Percentiles rank a stretch among this genome's conserved stretches.
Evolutionary conservation across 306 rosid species (phyloP).

Genomic region (Glycine latifolia): DNA sequence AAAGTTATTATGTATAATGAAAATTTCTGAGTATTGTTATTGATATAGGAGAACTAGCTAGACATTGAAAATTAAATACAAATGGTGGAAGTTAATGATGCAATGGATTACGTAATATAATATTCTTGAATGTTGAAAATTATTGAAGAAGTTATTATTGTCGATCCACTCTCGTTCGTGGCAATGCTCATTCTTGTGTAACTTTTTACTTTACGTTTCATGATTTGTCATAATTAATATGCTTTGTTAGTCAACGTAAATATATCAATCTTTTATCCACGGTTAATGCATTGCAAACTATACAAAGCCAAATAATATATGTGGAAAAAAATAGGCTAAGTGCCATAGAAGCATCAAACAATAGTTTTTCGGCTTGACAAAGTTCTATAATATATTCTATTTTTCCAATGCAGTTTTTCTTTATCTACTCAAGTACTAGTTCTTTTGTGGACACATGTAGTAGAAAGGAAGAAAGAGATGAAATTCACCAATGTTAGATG

Average conservation of each 20-base stretch:
- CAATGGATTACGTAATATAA: background rate
- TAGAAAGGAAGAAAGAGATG: background rate
- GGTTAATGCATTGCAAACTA: background rate
- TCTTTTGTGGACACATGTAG: background rate
- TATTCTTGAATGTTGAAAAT: conserved; percentile 5
- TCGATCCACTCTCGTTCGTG: background rate
- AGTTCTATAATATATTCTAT: background rate
- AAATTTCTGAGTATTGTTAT: background rate
- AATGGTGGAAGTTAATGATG: background rate
- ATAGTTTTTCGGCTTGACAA: background rate
- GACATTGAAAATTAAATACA: background rate
- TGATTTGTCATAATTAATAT: background rate
- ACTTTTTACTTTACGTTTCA: no score
- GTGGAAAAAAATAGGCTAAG: background rate
- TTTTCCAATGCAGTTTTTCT: background rate
- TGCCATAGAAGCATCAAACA: background rate
- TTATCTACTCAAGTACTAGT: background rate
- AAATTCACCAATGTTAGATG: background rate
- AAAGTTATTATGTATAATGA: background rate
- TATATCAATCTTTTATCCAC: background rate
- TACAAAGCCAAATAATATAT: background rate
- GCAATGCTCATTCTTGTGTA: background rate
- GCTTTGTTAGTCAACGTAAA: background rate
- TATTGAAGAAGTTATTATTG: background rate
- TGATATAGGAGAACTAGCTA: background rate